These are phyloP conservation scores for Aspergillus intermedius DNA, from an alignment of 2,329 filamentous ascomycete species.

Conservation along the genomic window DNA sequence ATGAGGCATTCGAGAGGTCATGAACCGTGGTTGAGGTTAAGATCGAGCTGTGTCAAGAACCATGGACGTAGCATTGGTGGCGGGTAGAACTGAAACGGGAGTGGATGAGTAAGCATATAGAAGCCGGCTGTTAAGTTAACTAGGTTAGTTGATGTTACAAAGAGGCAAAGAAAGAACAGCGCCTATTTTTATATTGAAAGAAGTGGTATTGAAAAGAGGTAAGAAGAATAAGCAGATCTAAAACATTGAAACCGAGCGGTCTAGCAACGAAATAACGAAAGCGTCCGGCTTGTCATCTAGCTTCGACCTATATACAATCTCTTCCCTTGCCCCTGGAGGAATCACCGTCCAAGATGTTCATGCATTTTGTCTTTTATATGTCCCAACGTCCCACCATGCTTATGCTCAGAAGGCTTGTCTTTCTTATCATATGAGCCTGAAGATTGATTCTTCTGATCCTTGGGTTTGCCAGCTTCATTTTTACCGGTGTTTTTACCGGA, in stretches of 20 bases:
- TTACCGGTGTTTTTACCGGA: not conserved
- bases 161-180: no score
- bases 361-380: not conserved
- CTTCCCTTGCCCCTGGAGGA: no score
- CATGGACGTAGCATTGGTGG: not conserved
- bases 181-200: no score
- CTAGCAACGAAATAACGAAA: no score
- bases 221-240: no score
- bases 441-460: not conserved
- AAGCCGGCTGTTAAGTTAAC: not conserved
- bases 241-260: no score
- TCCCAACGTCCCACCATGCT: not conserved
- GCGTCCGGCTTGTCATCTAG: no score
- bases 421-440: not conserved
- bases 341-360: not conserved
- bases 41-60: not conserved
- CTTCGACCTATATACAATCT: no score
- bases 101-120: not conserved
- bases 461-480: not conserved
- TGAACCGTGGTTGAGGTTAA: not conserved
- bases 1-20: conserved; percentile 6
- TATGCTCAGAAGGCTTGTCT: not conserved
- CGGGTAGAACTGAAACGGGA: not conserved
- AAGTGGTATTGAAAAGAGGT: no score
- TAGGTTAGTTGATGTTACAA: no score